Percentiles rank a stretch among this genome's conserved stretches.
Conservation (phyloP, 2,329 filamentous ascomycete genomes). For the Teratosphaeria destructans region DNA sequence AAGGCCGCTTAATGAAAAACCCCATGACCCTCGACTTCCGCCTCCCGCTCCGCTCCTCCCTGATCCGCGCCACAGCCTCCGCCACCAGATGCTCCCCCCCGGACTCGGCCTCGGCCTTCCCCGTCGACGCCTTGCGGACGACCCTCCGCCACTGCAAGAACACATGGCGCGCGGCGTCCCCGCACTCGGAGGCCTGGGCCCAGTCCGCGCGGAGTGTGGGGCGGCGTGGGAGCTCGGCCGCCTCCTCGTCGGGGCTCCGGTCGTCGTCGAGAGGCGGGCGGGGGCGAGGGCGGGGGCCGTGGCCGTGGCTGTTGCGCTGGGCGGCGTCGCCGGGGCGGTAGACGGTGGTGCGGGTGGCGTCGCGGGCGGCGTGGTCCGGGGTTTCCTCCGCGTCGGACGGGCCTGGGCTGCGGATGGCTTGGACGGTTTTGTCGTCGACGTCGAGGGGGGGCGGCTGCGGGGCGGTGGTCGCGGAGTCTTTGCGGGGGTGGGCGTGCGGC, state of each 20-base stretch:
- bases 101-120: background rate
- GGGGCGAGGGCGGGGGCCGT: background rate
- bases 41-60: slow-evolving; percentile 6
- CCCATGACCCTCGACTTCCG: slow-evolving; percentile 7
- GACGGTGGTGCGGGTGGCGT: background rate
- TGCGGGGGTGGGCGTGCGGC: background rate
- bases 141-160: background rate
- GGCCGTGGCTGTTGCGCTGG: slow-evolving; percentile 2
- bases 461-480: background rate
- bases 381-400: background rate
- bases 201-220: slow-evolving; percentile 9
- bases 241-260: background rate
- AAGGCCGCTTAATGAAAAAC: slow-evolving; percentile 6
- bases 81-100: slow-evolving; percentile 7
- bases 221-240: no score
- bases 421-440: background rate
- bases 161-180: slow-evolving; percentile 5
- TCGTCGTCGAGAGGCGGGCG: background rate
- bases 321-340: slow-evolving; percentile 10
- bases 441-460: background rate
- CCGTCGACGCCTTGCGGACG: background rate
- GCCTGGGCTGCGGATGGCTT: slow-evolving; percentile 1
- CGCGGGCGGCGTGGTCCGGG: background rate
- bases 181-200: slow-evolving; percentile 12
- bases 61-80: slow-evolving; percentile 11